A percentile compares a stretch with the other conserved stretches of the same genome.
phyloP scores from a whole-genome alignment of 257 asterid species.

The Solanum etuberosum region DNA sequence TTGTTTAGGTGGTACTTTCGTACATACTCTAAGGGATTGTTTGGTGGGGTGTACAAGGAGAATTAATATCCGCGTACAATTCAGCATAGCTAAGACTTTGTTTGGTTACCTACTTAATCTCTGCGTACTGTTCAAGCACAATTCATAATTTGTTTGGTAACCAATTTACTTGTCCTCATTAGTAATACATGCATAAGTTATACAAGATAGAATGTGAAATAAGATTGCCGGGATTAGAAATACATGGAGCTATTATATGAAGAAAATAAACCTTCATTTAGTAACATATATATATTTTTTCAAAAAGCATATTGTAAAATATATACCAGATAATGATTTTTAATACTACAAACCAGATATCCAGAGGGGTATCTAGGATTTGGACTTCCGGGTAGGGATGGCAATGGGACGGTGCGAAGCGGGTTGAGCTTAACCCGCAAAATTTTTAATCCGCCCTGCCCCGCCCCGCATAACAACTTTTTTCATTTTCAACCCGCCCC shows the following conservation, averaged over 20 bases:
- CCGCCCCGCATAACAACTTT: no score
- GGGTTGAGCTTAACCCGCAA: no score
- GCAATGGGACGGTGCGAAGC: no score
- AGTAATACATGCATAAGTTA: background rate
- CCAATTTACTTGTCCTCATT: background rate
- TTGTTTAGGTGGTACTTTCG: background rate
- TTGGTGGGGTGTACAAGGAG: background rate
- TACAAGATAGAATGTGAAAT: background rate
- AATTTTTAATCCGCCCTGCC: no score
- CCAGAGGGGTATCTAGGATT: no score
- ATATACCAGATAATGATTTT: background rate
- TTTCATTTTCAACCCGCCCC: no score
- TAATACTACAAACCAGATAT: background rate
- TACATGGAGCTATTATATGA: background rate
- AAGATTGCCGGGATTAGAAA: background rate
- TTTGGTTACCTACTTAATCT: background rate
- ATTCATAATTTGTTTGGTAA: background rate
- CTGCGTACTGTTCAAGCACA: background rate
- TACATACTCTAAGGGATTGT: background rate
- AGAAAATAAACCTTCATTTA: background rate
- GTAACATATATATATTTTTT: background rate
- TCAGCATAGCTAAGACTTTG: background rate
- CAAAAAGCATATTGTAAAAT: background rate
- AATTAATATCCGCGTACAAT: background rate
- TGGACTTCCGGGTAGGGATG: no score